Conservation (phyloP, 1,284 basidiomycete genomes). For the Pisolithus thermaeus region DNA sequence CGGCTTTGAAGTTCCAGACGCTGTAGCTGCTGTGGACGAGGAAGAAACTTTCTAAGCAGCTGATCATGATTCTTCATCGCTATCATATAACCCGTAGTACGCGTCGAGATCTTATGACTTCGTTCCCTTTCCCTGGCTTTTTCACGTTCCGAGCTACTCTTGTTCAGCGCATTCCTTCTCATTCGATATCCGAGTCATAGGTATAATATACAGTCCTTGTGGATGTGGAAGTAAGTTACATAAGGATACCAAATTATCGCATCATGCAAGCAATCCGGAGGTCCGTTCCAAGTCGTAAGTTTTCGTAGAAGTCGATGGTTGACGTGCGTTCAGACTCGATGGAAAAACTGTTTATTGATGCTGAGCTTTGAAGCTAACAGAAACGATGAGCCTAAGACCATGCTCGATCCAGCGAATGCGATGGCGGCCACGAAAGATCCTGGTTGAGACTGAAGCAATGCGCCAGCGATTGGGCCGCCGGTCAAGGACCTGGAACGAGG, state of each 20-base stretch:
- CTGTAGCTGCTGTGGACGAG: constrained; percentile 39
- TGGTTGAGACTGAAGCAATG: constrained; percentile 38
- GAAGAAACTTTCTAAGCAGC: constrained; percentile 51
- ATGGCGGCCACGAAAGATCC: constrained; percentile 50
- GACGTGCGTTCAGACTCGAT: constrained; percentile 16
- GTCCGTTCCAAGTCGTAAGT: background rate
- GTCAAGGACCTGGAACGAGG: constrained; percentile 42
- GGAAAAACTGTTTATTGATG: constrained; percentile 36
- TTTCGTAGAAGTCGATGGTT: background rate
- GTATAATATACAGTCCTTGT: too few relatives aligned
- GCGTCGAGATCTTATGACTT: constrained; percentile 8
- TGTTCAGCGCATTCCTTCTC: too few relatives aligned
- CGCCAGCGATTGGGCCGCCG: constrained; percentile 56
- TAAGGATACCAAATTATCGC: too few relatives aligned
- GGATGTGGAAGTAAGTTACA: too few relatives aligned
- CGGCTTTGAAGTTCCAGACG: constrained; percentile 71
- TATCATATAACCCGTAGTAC: constrained; percentile 6
- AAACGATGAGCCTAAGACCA: constrained; percentile 50
- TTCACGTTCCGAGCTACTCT: background rate
- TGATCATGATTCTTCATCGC: constrained; percentile 10
- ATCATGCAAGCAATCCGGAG: too few relatives aligned
- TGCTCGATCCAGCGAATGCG: constrained; percentile 50
- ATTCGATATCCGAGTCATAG: too few relatives aligned
- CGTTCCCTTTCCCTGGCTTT: constrained; percentile 6
- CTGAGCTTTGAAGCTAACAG: constrained; percentile 43